phyloP scores from a whole-genome alignment of 257 asterid species.

The Solanum dulcamara region DNA sequence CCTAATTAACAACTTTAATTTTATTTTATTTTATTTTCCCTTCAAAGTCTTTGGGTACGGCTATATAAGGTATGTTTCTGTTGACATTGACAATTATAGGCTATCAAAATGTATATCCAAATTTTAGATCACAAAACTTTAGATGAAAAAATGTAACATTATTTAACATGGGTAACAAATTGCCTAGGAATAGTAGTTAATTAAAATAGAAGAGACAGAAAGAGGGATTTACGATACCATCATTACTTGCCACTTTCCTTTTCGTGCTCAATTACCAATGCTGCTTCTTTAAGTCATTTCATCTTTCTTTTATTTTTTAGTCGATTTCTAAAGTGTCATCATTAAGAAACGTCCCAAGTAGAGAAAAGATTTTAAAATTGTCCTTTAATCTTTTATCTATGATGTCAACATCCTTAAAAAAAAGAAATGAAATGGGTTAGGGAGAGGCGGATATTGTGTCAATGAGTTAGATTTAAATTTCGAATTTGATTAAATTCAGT shows the following conservation, averaged over 20 bases:
- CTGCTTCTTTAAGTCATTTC: background rate
- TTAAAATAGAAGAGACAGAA: background rate
- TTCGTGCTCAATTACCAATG: conserved; percentile 15
- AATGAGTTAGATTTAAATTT: background rate
- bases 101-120: background rate
- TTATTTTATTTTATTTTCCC: background rate
- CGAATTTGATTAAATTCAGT: too few relatives aligned
- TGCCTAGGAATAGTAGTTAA: background rate
- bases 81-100: background rate
- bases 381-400: background rate
- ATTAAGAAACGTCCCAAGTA: background rate
- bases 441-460: background rate
- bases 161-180: background rate
- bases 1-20: too few relatives aligned
- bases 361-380: background rate
- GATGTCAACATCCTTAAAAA: background rate
- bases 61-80: background rate
- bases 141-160: background rate
- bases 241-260: background rate
- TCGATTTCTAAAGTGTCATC: background rate
- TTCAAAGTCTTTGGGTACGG: too few relatives aligned
- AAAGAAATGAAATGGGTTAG: background rate
- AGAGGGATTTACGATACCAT: background rate
- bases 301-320: background rate
- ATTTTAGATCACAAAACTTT: background rate